Evolutionary conservation across 2,329 filamentous ascomycete species (phyloP).

Genomic region (Fusarium nematophilum): DNA sequence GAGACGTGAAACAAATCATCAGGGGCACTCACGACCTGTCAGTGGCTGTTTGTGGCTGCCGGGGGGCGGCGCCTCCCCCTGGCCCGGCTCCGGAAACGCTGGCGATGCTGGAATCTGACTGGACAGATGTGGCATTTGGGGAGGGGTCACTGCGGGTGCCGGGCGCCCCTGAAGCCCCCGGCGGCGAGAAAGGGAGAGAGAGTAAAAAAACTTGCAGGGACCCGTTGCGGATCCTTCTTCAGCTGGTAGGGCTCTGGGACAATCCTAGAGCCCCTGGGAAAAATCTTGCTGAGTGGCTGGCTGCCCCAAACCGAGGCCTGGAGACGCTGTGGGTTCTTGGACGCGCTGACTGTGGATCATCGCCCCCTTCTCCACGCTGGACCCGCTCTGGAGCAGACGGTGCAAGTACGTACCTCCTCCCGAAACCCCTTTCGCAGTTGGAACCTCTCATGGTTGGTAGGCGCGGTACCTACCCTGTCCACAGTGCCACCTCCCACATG

Average conservation of each 20-base stretch:
- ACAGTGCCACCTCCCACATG: slow-evolving; percentile 21
- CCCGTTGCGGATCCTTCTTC: slow-evolving; percentile 41
- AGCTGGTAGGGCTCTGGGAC: slow-evolving; percentile 37
- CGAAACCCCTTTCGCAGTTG: slow-evolving; percentile 25
- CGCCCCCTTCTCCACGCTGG: slow-evolving; percentile 37
- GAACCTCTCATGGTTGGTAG: slow-evolving; percentile 12
- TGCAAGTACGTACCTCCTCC: neutral
- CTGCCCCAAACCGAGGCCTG: slow-evolving; percentile 1
- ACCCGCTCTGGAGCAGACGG: slow-evolving; percentile 23
- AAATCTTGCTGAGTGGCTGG: slow-evolving; percentile 16
- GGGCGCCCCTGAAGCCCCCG: slow-evolving; percentile 32
- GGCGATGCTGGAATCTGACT: slow-evolving; percentile 15
- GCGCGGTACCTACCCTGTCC: slow-evolving; percentile 6
- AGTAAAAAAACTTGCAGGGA: slow-evolving; percentile 27
- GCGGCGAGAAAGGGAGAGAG: slow-evolving; percentile 17
- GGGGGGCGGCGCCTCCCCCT: slow-evolving; percentile 43
- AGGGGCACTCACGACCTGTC: slow-evolving; percentile 30
- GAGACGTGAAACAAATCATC: slow-evolving; percentile 39
- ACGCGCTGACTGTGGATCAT: slow-evolving; percentile 31
- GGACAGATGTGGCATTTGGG: slow-evolving; percentile 26
- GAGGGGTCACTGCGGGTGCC: too few species aligned
- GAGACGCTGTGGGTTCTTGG: slow-evolving; percentile 5
- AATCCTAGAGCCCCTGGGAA: slow-evolving; percentile 4
- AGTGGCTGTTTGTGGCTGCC: slow-evolving; percentile 35
- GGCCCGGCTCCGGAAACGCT: slow-evolving; percentile 30